A percentile compares a stretch with the other conserved stretches of the same genome.
Evolutionary conservation across 371 early-diverging fungal species (phyloP).

Genomic region (Globomyces sp.): DNA sequence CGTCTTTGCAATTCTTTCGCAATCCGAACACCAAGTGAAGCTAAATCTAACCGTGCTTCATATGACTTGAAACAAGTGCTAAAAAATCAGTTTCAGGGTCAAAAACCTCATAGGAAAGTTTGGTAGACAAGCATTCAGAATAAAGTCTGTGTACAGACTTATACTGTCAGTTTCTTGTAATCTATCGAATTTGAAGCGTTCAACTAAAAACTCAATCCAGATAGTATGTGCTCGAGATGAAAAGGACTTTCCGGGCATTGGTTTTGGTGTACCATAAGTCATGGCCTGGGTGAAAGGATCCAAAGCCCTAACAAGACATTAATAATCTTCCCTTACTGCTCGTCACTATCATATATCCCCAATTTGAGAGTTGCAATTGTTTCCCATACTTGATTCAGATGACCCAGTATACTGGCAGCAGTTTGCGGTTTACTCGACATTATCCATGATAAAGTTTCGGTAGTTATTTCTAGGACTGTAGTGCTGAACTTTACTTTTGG

Average conservation of each 20-base stretch:
- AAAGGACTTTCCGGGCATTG: conserved; percentile 65
- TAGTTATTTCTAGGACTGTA: conserved; percentile 72
- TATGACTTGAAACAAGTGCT: conserved; percentile 74
- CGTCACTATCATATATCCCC: conserved; percentile 53
- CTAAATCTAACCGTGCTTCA: conserved; percentile 73
- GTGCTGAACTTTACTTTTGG: conserved; percentile 81
- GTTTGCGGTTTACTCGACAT: conserved; percentile 72
- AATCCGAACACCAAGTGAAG: conserved; percentile 75
- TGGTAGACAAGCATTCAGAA: conserved; percentile 73
- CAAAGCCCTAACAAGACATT: conserved; percentile 29
- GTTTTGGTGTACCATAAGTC: conserved; percentile 88
- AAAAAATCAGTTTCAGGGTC: conserved; percentile 18
- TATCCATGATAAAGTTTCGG: conserved; percentile 85
- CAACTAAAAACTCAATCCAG: conserved; percentile 82
- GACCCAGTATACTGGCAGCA: conserved; percentile 73
- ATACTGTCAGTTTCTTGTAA: conserved; percentile 72
- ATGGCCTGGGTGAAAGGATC: conserved; percentile 86
- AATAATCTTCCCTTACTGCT: conserved; percentile 16
- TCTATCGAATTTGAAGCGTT: conserved; percentile 78
- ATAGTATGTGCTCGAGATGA: conserved; percentile 72
- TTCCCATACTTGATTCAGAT: conserved; percentile 80
- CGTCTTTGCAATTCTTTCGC: conserved; percentile 68
- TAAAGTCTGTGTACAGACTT: conserved; percentile 67
- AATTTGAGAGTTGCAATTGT: conserved; percentile 72
- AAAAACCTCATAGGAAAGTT: neutral